A percentile compares a stretch with the other conserved stretches of the same genome.
phyloP scores from a whole-genome alignment of 805 yeast species.

The Saturnispora saitoi region DNA sequence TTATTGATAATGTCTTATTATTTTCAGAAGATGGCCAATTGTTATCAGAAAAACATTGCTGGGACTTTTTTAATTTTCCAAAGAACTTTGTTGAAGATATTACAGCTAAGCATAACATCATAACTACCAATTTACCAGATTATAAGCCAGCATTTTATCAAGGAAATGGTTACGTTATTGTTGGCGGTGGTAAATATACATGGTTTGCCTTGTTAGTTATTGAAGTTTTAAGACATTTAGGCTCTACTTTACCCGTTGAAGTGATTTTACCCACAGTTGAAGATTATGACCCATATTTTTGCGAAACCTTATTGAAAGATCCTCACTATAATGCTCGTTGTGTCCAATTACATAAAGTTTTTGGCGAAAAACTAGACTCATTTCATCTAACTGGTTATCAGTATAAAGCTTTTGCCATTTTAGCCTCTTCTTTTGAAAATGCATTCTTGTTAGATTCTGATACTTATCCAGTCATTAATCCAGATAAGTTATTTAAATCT shows the following conservation, averaged over 20 bases:
- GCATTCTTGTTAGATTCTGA: constrained; percentile 38
- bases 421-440: constrained; percentile 44
- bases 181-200: constrained; percentile 37
- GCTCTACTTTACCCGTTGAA: constrained; percentile 32
- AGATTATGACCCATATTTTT: constrained; percentile 16
- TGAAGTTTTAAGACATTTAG: constrained; percentile 34
- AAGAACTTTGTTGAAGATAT: constrained; percentile 37
- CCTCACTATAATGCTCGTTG: constrained; percentile 36
- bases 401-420: constrained; percentile 34
- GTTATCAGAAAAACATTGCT: constrained; percentile 7
- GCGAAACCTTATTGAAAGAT: constrained; percentile 27
- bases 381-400: constrained; percentile 30
- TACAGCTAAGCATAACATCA: constrained; percentile 37
- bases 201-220: constrained; percentile 34
- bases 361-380: constrained; percentile 25
- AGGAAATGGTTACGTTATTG: constrained; percentile 30
- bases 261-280: constrained; percentile 13
- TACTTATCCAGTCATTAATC: constrained; percentile 36
- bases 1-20: constrained; percentile 12
- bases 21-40: constrained; percentile 8
- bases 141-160: constrained; percentile 22
- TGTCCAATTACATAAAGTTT: constrained; percentile 30
- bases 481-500: constrained; percentile 42
- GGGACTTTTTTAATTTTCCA: constrained; percentile 17
- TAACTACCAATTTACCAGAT: constrained; percentile 38